A percentile compares a stretch with the other conserved stretches of the same genome.
phyloP scores from a whole-genome alignment of 768 basidiomycete species.

The Xerocomus spinulosus region DNA sequence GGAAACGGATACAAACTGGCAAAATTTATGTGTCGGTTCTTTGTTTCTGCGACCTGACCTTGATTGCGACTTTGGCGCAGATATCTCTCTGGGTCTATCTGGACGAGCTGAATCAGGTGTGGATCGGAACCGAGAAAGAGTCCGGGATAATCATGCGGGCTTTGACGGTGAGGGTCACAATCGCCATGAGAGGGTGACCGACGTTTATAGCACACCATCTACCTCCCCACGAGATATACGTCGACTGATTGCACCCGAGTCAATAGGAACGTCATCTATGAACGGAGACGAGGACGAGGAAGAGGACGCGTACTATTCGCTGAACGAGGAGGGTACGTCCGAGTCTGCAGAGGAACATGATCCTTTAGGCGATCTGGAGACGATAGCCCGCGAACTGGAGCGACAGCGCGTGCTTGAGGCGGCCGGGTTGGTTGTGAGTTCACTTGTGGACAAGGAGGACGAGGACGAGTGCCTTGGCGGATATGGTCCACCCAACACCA shows the following conservation, averaged over 20 bases:
- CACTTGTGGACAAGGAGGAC: not conserved
- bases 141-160: not conserved
- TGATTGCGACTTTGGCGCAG: conserved; percentile 7
- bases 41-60: conserved; percentile 6
- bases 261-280: conserved; percentile 7
- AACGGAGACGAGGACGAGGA: conserved; percentile 30
- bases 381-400: conserved; percentile 64
- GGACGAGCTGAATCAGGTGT: not conserved
- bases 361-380: conserved; percentile 36
- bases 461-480: conserved; percentile 7
- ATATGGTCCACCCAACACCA: conserved; percentile 22
- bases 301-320: conserved; percentile 31
- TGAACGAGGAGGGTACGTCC: conserved; percentile 23
- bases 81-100: not conserved
- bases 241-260: conserved; percentile 5
- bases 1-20: conserved; percentile 14
- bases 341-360: conserved; percentile 2
- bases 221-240: conserved; percentile 16
- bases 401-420: conserved; percentile 81
- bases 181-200: conserved; percentile 5
- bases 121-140: not conserved
- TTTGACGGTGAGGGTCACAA: conserved; percentile 5
- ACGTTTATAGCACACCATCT: conserved; percentile 24
- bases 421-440: conserved; percentile 77
- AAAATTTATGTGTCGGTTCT: conserved; percentile 8